phyloP scores from a whole-genome alignment of 805 yeast genomes.

The Torulaspora delbrueckii region DNA sequence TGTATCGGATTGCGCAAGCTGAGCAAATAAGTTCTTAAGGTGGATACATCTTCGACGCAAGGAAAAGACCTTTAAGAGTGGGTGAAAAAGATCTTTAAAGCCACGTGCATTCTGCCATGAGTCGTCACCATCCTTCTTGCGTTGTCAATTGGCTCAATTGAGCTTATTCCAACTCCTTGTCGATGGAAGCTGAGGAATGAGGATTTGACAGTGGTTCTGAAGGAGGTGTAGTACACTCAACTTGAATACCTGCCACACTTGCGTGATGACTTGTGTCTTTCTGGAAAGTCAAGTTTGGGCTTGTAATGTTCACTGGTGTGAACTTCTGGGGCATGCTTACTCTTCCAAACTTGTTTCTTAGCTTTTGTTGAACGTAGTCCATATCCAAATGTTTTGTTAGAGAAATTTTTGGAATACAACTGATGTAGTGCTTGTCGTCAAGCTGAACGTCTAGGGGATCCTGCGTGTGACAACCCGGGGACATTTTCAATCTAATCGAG shows the following conservation, averaged over 20 bases:
- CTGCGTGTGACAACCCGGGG: constrained; percentile 98
- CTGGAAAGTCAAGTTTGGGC: constrained; percentile 44
- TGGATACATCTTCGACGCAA: background rate
- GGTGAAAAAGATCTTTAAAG: background rate
- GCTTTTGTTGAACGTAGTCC: constrained; percentile 77
- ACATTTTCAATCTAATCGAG: constrained; percentile 82
- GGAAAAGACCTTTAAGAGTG: too few species aligned
- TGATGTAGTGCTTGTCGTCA: constrained; percentile 93
- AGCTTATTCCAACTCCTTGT: constrained; percentile 11
- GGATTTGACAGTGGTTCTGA: constrained; percentile 12
- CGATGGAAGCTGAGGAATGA: constrained; percentile 20
- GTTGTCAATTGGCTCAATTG: background rate
- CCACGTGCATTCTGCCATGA: constrained; percentile 1
- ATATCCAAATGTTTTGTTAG: constrained; percentile 90
- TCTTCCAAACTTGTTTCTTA: constrained; percentile 75
- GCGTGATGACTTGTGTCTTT: constrained; percentile 14
- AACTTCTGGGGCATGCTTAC: constrained; percentile 88
- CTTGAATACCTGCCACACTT: background rate
- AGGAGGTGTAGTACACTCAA: constrained; percentile 11
- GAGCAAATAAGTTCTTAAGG: constrained; percentile 6
- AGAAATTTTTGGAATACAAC: constrained; percentile 87
- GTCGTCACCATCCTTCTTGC: background rate
- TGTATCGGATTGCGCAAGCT: constrained; percentile 4
- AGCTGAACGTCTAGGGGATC: constrained; percentile 96
- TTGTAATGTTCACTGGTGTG: constrained; percentile 81